A percentile compares a stretch with the other conserved stretches of the same genome.
Conservation (phyloP, 169 alveolate genomes). For the Cryptosporidium bovis region DNA sequence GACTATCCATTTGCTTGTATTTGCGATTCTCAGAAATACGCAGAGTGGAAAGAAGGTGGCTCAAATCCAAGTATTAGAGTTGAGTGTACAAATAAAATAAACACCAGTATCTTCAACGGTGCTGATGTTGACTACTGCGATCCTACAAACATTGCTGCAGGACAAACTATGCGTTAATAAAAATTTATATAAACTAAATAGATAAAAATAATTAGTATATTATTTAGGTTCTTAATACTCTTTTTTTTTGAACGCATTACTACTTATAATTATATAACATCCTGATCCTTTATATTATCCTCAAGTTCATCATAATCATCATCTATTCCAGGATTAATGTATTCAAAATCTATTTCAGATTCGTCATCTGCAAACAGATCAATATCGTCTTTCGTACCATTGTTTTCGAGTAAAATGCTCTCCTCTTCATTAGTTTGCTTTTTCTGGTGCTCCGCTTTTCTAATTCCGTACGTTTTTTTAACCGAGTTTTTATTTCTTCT, state of each 20-base stretch:
- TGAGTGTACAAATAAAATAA: conserved; percentile 49
- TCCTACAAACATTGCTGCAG: conserved; percentile 72
- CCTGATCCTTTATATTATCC: conserved; percentile 61
- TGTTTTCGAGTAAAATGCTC: not conserved
- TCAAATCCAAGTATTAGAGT: conserved; percentile 11
- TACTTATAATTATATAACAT: conserved; percentile 12
- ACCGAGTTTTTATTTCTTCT: not conserved
- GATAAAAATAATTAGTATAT: not conserved
- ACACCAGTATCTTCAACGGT: conserved; percentile 40
- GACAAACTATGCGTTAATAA: conserved; percentile 10
- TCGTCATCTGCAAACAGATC: conserved; percentile 26
- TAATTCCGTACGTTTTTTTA: not conserved
- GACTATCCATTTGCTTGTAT: conserved; percentile 70
- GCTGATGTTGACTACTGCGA: conserved; percentile 56
- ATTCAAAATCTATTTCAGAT: conserved; percentile 41
- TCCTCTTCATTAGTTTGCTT: conserved; percentile 38
- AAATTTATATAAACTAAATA: not conserved
- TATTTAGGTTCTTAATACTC: not conserved
- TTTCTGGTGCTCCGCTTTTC: not conserved
- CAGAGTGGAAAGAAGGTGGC: conserved; percentile 32
- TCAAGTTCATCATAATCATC: conserved; percentile 71
- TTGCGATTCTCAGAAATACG: conserved; percentile 42
- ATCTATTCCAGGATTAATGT: conserved; percentile 2
- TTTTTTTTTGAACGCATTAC: not conserved
- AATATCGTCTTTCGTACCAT: conserved; percentile 26